A percentile compares a stretch with the other conserved stretches of the same genome.
phyloP scores from a whole-genome alignment of 2,329 filamentous ascomycete species.

The Aureobasidium pullulans region DNA sequence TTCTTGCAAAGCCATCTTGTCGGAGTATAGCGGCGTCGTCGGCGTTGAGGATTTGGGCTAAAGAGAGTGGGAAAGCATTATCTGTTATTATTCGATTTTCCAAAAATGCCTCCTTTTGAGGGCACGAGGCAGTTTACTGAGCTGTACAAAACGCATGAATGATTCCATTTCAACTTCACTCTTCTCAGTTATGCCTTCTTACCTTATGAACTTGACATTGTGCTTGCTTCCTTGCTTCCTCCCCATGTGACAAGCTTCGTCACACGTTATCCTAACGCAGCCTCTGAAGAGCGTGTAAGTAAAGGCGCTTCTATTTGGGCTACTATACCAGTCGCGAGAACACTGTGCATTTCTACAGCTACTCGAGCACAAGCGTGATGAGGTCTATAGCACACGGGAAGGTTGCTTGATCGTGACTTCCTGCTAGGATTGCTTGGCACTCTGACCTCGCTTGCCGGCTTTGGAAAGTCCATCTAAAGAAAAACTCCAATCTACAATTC shows the following conservation, averaged over 20 bases:
- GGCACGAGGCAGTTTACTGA: slow-evolving; percentile 5
- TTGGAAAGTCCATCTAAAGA: background rate
- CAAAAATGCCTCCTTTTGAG: slow-evolving; percentile 6
- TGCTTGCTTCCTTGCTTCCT: no score
- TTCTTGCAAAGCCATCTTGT: slow-evolving; percentile 8
- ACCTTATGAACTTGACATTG: no score
- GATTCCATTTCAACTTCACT: background rate
- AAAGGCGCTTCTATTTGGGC: no score
- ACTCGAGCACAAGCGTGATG: no score
- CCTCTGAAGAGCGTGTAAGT: no score
- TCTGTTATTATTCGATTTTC: background rate
- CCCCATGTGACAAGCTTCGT: no score
- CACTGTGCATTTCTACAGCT: no score
- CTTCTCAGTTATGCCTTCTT: background rate
- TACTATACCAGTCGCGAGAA: no score
- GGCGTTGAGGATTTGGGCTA: slow-evolving; percentile 12
- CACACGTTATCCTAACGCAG: no score
- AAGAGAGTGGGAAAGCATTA: slow-evolving; percentile 10
- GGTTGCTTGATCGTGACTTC: background rate
- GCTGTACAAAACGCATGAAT: slow-evolving; percentile 14
- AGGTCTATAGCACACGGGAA: no score
- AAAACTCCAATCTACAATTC: background rate
- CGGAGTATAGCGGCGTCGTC: slow-evolving; percentile 14
- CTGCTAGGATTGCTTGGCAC: background rate
- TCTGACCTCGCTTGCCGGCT: slow-evolving; percentile 4